Conservation (phyloP, 768 basidiomycete species). For the Tylopilus rubrobrunneus region DNA sequence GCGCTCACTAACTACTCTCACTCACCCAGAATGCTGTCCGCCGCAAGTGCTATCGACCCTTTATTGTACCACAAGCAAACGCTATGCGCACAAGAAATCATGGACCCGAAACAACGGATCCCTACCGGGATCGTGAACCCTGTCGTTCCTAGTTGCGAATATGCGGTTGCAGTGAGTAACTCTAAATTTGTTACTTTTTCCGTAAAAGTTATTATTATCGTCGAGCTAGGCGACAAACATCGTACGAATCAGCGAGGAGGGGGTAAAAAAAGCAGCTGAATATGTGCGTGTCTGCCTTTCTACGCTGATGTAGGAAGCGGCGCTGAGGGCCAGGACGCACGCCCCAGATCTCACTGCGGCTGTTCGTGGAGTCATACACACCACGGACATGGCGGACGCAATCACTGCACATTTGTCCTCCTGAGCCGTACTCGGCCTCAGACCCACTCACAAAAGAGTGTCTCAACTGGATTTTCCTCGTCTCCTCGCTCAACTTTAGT, state of each 20-base stretch:
- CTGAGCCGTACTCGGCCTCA: constrained; percentile 53
- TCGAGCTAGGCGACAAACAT: constrained; percentile 50
- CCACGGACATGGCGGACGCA: constrained; percentile 76
- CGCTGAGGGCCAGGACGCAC: background rate
- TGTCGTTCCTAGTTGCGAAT: constrained; percentile 54
- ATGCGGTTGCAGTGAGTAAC: constrained; percentile 50
- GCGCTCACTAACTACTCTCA: background rate
- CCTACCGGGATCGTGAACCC: constrained; percentile 42
- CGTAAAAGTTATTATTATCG: background rate
- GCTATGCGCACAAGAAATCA: background rate
- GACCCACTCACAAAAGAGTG: constrained; percentile 53
- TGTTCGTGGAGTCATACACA: constrained; percentile 62
- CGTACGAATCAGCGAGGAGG: constrained; percentile 55
- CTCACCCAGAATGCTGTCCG: constrained; percentile 15
- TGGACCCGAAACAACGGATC: background rate
- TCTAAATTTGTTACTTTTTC: background rate
- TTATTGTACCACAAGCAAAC: background rate
- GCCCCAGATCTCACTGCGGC: constrained; percentile 50
- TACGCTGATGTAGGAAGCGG: constrained; percentile 4
- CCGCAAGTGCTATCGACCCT: constrained; percentile 6
- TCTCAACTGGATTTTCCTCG: constrained; percentile 85
- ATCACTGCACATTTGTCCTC: constrained; percentile 66
- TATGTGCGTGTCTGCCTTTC: constrained; percentile 40
- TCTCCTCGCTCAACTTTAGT: constrained; percentile 82
- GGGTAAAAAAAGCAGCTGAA: constrained; percentile 63